Conservation (phyloP, 1,139 yeast genomes). For the Hyphopichia fennica region DNA sequence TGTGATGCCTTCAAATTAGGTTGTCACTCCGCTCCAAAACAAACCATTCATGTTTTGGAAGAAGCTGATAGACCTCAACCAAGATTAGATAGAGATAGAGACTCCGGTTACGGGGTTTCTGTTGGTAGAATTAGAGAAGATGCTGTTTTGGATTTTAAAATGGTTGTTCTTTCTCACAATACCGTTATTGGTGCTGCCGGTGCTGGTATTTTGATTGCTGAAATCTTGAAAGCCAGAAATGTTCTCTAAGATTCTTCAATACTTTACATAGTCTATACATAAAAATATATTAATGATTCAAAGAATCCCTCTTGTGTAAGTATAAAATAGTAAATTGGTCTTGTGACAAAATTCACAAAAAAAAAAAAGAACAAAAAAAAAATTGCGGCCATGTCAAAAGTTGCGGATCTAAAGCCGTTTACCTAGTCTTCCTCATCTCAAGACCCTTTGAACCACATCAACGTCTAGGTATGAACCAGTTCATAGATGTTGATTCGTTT, state of each 20-base stretch:
- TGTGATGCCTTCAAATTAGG: conserved; percentile 79
- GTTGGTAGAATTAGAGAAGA: conserved; percentile 95
- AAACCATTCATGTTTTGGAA: conserved; percentile 88
- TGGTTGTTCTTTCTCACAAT: conserved; percentile 95
- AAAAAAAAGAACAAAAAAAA: background rate
- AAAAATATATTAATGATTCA: too few species aligned
- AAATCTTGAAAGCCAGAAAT: conserved; percentile 74
- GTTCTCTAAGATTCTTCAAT: conserved; percentile 46
- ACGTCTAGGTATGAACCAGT: conserved; percentile 1
- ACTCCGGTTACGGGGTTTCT: conserved; percentile 89
- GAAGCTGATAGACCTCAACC: conserved; percentile 97
- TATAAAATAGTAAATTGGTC: too few species aligned
- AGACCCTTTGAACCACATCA: too few species aligned
- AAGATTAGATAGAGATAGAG: conserved; percentile 94
- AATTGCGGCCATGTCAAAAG: background rate
- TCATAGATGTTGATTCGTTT: conserved; percentile 10
- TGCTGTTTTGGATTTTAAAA: conserved; percentile 89
- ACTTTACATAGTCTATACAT: background rate
- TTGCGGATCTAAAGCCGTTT: too few species aligned
- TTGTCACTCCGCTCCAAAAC: conserved; percentile 91
- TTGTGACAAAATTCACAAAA: background rate
- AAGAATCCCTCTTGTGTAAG: too few species aligned
- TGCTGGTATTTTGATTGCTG: conserved; percentile 96
- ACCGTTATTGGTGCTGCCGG: conserved; percentile 99
- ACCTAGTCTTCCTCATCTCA: background rate